Evolutionary conservation across 495 filamentous ascomycete species (phyloP).

Genomic region (Annulohypoxylon nitens): DNA sequence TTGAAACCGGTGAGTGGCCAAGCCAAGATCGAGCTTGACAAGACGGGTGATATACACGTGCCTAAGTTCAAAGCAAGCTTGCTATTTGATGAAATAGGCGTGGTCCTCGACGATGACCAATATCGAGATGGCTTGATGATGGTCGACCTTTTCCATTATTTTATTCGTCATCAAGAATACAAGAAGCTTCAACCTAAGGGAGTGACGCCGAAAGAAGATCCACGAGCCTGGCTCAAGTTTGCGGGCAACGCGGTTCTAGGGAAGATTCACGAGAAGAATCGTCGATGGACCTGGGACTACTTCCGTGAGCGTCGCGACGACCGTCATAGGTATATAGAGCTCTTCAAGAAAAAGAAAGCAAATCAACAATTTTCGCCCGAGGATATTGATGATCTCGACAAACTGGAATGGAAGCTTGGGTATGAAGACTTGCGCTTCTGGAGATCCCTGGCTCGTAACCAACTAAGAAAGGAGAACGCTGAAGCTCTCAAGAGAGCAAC

Average conservation of each 20-base stretch:
- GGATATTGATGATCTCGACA: constrained; percentile 78
- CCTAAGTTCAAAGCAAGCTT: constrained; percentile 92
- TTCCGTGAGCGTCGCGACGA: constrained; percentile 93
- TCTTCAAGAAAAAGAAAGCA: constrained; percentile 94
- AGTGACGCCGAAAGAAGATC: constrained; percentile 86
- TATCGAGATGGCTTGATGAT: constrained; percentile 98
- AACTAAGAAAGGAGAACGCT: constrained; percentile 93
- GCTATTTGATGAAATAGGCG: constrained; percentile 94
- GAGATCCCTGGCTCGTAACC: constrained; percentile 92
- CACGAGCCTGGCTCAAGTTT: constrained; percentile 90
- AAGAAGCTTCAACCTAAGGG: constrained; percentile 91
- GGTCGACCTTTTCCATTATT: constrained; percentile 97
- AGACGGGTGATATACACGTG: constrained; percentile 81
- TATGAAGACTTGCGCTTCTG: constrained; percentile 99
- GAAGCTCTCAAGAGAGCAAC: constrained; percentile 70
- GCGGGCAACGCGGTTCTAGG: constrained; percentile 87
- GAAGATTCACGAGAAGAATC: constrained; percentile 93
- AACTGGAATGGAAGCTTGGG: constrained; percentile 85
- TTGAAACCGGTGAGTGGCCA: constrained; percentile 93
- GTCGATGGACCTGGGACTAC: constrained; percentile 93
- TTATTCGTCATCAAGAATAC: constrained; percentile 97
- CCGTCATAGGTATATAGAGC: constrained; percentile 85
- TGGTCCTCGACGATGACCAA: constrained; percentile 95
- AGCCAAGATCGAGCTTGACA: constrained; percentile 92
- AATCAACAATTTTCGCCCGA: constrained; percentile 76